Base-by-base conservation (phyloP, 192 early-diverging fungal species). In the Blastocladiella britannica region DNA sequence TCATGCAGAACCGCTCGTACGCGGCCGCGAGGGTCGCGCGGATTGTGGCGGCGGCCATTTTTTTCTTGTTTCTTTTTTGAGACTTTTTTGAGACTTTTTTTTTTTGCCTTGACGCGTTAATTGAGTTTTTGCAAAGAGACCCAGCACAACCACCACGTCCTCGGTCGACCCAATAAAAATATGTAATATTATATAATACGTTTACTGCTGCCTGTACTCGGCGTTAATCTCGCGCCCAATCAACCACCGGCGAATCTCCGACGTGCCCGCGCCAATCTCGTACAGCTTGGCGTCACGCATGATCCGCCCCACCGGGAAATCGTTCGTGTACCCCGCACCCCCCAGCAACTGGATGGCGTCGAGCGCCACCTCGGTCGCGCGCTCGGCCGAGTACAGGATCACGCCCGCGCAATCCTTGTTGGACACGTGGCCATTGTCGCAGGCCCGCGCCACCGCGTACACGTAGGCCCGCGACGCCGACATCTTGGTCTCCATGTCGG, bases 401-500 rank as follows among this genome's bases (percentile, higher is more conserved):
- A 76, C 92, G 55, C 88, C 89, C 2, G 92, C 92, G 60, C 92
- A 95, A 67, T 95, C 92, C 72, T 8, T n/a, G 22, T 25, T 25
- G 15, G 37, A 47, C 15, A 47, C 37, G 37, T 47, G 37, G 37
- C 37, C 37, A 6, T 47, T 47, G 37, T 93, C 89, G 57, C 86
- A 88, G 24, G 87, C 89, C 25, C 89, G 72, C 1, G 82, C 92
- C 5, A 90, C 87, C 29, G 89, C 80, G 65, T 95, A 91, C 12
- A 87, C 87, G 60, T 91, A 92, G 25, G 88, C 70, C 9, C 92
- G 74, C 18, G 89, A 89, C 1, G 89, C 89, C 58, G 82, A 87
- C 28, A 91, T 72, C 64, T 92, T 92, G n/a, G 87, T 91, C 74
- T 92, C 91, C 86, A 95, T 95, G 59, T 95, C 92, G 23, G 92